phyloP scores from a whole-genome alignment of 2,329 filamentous ascomycete genomes.

The Xylariaceae sp. region DNA sequence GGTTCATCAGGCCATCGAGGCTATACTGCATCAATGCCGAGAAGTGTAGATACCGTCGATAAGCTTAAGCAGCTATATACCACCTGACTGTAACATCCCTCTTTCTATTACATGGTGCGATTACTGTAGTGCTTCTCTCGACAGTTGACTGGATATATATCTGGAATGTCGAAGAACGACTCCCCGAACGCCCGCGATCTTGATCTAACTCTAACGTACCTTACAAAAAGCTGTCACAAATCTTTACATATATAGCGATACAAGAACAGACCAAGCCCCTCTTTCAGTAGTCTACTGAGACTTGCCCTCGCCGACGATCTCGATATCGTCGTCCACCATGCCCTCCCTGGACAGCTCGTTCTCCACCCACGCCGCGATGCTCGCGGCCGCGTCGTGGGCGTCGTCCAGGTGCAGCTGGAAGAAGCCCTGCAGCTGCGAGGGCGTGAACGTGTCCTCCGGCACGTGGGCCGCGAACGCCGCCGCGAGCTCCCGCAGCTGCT shows the following conservation, averaged over 20 bases:
- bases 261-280: constrained; percentile 1
- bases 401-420: constrained; percentile 27
- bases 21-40: constrained; percentile 8
- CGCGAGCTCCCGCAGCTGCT: constrained; percentile 16
- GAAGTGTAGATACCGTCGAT: no score
- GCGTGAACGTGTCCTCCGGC: constrained; percentile 26
- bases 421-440: constrained; percentile 29
- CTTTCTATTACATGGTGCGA: no score
- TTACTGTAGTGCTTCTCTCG: no score
- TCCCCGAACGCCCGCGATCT: no score
- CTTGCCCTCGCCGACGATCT: constrained; percentile 18
- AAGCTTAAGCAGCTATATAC: no score
- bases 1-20: constrained; percentile 14
- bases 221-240: no score
- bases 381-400: constrained; percentile 20
- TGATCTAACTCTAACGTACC: no score
- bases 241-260: constrained; percentile 5
- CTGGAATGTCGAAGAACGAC: no score
- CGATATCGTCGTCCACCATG: constrained; percentile 20
- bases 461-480: constrained; percentile 22
- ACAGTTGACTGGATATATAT: no score
- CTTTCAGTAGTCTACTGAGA: neutral
- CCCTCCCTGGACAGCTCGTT: constrained; percentile 18
- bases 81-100: no score
- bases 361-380: constrained; percentile 22